phyloP scores from a whole-genome alignment of 495 filamentous ascomycete genomes.

The Neurospora pannonica region DNA sequence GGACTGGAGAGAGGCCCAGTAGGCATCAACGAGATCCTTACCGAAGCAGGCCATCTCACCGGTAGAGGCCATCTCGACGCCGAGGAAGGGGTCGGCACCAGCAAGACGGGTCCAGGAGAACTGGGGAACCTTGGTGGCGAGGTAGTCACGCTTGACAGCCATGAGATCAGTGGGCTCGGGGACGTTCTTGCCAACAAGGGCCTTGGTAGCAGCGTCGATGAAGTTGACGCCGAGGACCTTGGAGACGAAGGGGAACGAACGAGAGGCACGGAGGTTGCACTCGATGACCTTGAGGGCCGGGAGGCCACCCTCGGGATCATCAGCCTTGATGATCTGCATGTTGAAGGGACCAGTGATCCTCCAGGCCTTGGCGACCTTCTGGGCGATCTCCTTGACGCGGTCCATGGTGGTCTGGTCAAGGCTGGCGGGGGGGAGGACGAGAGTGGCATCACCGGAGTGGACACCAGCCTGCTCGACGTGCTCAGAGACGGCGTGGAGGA shows the following conservation, averaged over 20 bases:
- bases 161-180: slow-evolving; percentile 85
- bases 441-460: slow-evolving; percentile 93
- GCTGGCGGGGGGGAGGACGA: slow-evolving; percentile 81
- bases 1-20: slow-evolving; percentile 92
- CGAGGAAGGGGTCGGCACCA: slow-evolving; percentile 93
- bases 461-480: slow-evolving; percentile 97
- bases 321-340: slow-evolving; percentile 98
- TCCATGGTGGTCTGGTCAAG: slow-evolving; percentile 67
- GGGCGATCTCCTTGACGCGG: slow-evolving; percentile 85
- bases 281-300: slow-evolving; percentile 89
- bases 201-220: slow-evolving; percentile 92
- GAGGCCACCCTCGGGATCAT: slow-evolving; percentile 58
- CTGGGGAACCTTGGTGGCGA: slow-evolving; percentile 95
- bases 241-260: slow-evolving; percentile 94
- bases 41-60: slow-evolving; percentile 99
- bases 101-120: slow-evolving; percentile 99
- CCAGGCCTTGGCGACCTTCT: slow-evolving; percentile 96
- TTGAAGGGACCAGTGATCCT: slow-evolving; percentile 97
- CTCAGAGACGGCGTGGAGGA: slow-evolving; percentile 91
- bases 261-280: slow-evolving; percentile 95
- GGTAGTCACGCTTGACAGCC: slow-evolving; percentile 76
- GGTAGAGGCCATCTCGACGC: slow-evolving; percentile 94
- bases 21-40: slow-evolving; percentile 88
- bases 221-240: slow-evolving; percentile 97
- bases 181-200: slow-evolving; percentile 76